Conservation (phyloP, 305 asterid species). For the Andrographis paniculata region DNA sequence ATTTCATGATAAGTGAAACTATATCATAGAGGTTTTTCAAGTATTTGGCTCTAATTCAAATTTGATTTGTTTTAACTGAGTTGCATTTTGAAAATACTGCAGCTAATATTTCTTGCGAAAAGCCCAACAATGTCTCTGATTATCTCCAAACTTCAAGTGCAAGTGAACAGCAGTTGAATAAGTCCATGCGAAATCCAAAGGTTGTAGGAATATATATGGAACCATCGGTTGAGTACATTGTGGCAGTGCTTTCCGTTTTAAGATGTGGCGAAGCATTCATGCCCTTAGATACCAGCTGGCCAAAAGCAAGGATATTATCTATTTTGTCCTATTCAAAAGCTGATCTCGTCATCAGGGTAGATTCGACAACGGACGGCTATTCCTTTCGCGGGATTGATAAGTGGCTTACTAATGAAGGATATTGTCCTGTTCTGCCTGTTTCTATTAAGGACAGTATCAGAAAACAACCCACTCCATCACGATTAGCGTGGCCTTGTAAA, state of each 20-base stretch:
- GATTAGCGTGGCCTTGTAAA: constrained; percentile 68
- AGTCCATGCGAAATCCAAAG: constrained; percentile 39
- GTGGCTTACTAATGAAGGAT: constrained; percentile 56
- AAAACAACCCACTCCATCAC: constrained; percentile 26
- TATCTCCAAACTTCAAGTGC: background rate
- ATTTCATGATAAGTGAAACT: too few relatives aligned
- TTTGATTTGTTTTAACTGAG: background rate
- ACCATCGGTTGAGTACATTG: constrained; percentile 83
- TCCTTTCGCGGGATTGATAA: constrained; percentile 56
- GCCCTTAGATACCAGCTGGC: constrained; percentile 96
- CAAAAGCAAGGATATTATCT: constrained; percentile 55
- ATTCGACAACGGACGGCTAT: constrained; percentile 28
- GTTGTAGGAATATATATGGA: constrained; percentile 74
- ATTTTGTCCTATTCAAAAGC: constrained; percentile 51
- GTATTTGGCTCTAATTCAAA: background rate
- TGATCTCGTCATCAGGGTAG: constrained; percentile 48
- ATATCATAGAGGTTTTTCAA: background rate
- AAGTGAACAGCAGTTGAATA: constrained; percentile 13
- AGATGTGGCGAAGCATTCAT: constrained; percentile 91
- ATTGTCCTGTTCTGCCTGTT: constrained; percentile 39
- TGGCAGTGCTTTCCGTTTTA: constrained; percentile 67
- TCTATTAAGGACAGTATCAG: constrained; percentile 31
- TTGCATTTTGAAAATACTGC: constrained; percentile 16
- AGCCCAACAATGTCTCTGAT: background rate
- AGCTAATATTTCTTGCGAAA: constrained; percentile 16